Conservation (phyloP, 2,329 filamentous ascomycete genomes). For the Penicillium paneum region DNA sequence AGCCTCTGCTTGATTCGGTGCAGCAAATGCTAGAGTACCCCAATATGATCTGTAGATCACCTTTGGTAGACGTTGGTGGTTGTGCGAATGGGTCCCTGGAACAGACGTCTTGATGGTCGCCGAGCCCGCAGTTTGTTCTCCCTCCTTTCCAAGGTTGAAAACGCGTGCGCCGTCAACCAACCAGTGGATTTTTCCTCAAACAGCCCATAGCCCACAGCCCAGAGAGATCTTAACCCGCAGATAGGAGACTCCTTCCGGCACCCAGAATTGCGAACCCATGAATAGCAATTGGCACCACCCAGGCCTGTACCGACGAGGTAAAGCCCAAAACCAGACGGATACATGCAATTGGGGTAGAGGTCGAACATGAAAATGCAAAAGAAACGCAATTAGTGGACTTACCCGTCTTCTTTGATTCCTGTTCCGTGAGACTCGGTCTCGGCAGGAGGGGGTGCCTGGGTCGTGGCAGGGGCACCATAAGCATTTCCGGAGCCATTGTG, state of each 20-base stretch:
- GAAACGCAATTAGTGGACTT: conserved; percentile 51
- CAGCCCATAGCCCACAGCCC: neutral
- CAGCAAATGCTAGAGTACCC: neutral
- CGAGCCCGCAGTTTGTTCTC: neutral
- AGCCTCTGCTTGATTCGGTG: neutral
- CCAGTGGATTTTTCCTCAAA: neutral
- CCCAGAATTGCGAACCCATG: conserved; percentile 11
- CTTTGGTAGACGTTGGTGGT: neutral
- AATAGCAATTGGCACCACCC: conserved; percentile 20
- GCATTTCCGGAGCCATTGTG: conserved; percentile 27
- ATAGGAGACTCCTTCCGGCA: conserved; percentile 4
- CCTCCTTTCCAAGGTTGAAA: neutral
- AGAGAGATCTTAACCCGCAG: neutral
- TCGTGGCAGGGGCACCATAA: conserved; percentile 24
- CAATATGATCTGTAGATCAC: neutral
- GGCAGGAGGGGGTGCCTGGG: conserved; percentile 18
- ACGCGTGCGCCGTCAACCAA: neutral
- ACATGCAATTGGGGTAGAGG: conserved; percentile 5
- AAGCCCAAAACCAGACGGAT: conserved; percentile 9
- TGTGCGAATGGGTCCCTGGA: neutral
- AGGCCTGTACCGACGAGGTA: conserved; percentile 5
- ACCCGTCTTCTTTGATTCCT: conserved; percentile 85
- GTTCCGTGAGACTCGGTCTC: conserved; percentile 40
- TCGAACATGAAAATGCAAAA: conserved; percentile 15
- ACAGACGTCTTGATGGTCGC: neutral